A percentile compares a stretch with the other conserved stretches of the same genome.
Conservation (phyloP, 495 filamentous ascomycete species). For the Lineolata rhizophorae region DNA sequence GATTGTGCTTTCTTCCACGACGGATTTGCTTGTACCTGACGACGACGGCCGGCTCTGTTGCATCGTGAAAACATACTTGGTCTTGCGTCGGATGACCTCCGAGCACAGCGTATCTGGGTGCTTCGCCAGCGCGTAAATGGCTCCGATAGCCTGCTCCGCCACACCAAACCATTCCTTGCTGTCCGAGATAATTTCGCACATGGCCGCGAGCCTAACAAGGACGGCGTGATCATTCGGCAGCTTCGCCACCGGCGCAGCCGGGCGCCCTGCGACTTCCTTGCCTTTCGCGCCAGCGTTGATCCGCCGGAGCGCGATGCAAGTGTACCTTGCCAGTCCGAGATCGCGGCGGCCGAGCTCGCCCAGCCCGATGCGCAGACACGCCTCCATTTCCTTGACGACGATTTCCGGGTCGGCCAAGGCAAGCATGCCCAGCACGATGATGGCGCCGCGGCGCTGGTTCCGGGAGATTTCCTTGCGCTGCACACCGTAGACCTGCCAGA, state of each 20-base stretch:
- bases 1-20: conserved; percentile 16
- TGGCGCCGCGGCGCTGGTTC: conserved; percentile 77
- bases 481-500: conserved; percentile 94
- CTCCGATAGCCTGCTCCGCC: conserved; percentile 91
- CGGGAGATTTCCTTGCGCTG: conserved; percentile 83
- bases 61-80: conserved; percentile 49
- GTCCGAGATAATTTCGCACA: conserved; percentile 63
- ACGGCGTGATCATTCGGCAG: conserved; percentile 85
- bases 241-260: conserved; percentile 37
- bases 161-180: conserved; percentile 92
- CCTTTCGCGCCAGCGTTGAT: conserved; percentile 55
- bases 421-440: conserved; percentile 95
- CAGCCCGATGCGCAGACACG: conserved; percentile 75
- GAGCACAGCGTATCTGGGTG: conserved; percentile 89
- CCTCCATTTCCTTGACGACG: conserved; percentile 80
- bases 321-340: conserved; percentile 78
- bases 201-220: conserved; percentile 52
- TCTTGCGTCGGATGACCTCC: conserved; percentile 73
- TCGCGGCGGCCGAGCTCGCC: conserved; percentile 61
- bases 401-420: conserved; percentile 83
- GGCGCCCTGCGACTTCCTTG: conserved; percentile 24
- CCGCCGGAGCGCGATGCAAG: conserved; percentile 73
- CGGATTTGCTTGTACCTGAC: conserved; percentile 5
- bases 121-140: conserved; percentile 86
- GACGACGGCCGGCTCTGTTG: conserved; percentile 17